These are phyloP conservation scores for Cystofilobasidium bisporidii DNA, from an alignment of 768 basidiomycete species.

Conservation along the genomic window DNA sequence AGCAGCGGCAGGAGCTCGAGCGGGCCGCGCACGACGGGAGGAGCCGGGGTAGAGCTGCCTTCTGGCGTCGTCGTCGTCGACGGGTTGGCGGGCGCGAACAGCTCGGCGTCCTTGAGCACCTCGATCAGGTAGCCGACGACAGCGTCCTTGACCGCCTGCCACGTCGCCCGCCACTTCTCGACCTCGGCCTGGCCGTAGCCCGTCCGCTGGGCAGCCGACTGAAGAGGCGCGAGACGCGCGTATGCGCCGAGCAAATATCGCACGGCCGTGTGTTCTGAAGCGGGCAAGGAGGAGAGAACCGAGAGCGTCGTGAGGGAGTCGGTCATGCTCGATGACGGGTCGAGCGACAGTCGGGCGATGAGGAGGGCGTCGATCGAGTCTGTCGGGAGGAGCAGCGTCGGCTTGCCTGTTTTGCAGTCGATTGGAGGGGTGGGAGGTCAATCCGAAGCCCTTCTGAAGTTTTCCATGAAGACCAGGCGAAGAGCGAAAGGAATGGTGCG, in stretches of 20 bases:
- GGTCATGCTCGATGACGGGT: constrained; percentile 51
- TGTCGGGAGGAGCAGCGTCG: constrained; percentile 46
- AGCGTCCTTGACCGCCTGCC: constrained; percentile 70
- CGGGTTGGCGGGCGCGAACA: constrained; percentile 64
- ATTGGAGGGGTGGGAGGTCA: no score
- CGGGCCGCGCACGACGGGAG: constrained; percentile 51
- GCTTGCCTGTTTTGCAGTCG: constrained; percentile 27
- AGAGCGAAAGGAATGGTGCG: no score
- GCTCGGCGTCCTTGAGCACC: constrained; percentile 78
- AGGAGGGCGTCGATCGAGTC: constrained; percentile 65
- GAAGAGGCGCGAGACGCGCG: constrained; percentile 60
- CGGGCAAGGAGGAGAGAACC: constrained; percentile 57
- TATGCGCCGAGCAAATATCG: constrained; percentile 86
- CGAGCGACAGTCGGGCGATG: constrained; percentile 72
- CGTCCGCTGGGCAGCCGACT: constrained; percentile 38
- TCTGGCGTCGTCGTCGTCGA: no score
- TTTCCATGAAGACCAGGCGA: no score
- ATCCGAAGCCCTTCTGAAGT: no score
- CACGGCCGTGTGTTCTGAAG: constrained; percentile 72
- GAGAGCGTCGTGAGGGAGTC: constrained; percentile 41
- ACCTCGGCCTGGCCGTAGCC: constrained; percentile 49
- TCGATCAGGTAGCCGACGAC: constrained; percentile 76
- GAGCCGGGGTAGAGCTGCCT: no score
- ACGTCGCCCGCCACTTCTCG: constrained; percentile 51
- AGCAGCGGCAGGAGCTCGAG: constrained; percentile 74